These are phyloP conservation scores for Psilocybe tampanensis DNA, from an alignment of 768 basidiomycete genomes.

Conservation along the genomic window DNA sequence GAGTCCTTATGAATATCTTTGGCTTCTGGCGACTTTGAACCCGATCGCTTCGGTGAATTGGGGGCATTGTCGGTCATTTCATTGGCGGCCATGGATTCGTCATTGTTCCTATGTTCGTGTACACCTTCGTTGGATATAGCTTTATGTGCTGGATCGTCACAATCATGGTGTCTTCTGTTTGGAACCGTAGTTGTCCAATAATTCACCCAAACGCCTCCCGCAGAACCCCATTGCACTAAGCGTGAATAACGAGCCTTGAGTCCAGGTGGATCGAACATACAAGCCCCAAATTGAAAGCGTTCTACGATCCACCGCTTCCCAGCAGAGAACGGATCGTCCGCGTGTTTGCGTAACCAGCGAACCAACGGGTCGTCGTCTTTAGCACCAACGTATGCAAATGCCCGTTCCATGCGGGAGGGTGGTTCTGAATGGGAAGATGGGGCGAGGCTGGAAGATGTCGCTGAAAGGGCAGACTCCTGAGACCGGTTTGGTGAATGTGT, in stretches of 20 bases:
- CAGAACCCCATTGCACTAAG: constrained; percentile 50
- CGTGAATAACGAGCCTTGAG: constrained; percentile 50
- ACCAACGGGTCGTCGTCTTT: constrained; percentile 46
- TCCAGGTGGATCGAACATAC: constrained; percentile 58
- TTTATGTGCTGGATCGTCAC: constrained; percentile 8
- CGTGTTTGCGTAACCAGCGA: constrained; percentile 55
- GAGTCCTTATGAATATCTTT: constrained; percentile 5
- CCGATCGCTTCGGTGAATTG: constrained; percentile 3
- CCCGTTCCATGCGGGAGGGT: constrained; percentile 35
- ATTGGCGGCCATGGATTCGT: constrained; percentile 27
- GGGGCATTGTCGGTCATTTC: background rate
- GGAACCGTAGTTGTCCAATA: constrained; percentile 58
- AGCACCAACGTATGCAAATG: constrained; percentile 39
- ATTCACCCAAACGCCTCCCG: constrained; percentile 57
- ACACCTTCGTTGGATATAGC: background rate
- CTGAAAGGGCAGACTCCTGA: constrained; percentile 6
- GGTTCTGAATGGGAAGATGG: constrained; percentile 17
- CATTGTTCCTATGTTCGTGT: constrained; percentile 20
- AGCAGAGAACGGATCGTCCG: constrained; percentile 49
- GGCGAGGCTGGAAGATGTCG: constrained; percentile 5
- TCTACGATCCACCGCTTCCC: constrained; percentile 55
- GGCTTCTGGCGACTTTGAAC: constrained; percentile 16
- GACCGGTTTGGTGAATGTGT: constrained; percentile 3
- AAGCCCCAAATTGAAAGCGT: constrained; percentile 57
- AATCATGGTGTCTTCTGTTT: constrained; percentile 7